These are phyloP conservation scores for Juglanconis juglandina DNA, from an alignment of 2,329 filamentous ascomycete genomes.

Conservation along the genomic window DNA sequence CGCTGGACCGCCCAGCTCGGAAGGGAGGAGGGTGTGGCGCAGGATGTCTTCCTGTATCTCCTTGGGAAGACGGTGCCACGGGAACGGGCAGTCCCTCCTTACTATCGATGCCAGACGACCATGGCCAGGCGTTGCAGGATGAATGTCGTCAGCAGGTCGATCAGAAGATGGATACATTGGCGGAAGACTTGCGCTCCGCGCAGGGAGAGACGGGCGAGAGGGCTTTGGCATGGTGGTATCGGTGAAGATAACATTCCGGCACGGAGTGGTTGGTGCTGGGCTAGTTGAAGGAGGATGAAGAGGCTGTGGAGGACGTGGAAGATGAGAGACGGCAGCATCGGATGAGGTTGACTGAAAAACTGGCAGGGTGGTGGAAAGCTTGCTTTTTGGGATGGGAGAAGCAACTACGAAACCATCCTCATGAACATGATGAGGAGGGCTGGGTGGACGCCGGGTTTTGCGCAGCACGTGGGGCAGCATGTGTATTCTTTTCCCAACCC, in stretches of 20 bases:
- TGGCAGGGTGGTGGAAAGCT: neutral
- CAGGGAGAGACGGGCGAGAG: neutral
- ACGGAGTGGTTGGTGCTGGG: too few species aligned
- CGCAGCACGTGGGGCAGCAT: too few species aligned
- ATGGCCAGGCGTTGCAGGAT: neutral
- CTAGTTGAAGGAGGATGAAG: neutral
- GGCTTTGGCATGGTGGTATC: neutral
- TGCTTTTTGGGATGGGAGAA: neutral
- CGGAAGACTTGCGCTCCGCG: neutral
- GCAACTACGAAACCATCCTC: neutral
- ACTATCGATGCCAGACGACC: neutral
- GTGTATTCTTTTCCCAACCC: too few species aligned
- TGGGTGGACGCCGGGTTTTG: too few species aligned
- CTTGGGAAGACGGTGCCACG: slow-evolving; percentile 1
- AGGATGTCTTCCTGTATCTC: slow-evolving; percentile 6
- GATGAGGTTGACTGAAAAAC: neutral
- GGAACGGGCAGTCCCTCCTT: neutral
- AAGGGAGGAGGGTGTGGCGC: neutral
- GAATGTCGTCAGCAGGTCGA: neutral
- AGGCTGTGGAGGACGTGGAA: neutral
- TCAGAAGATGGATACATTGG: neutral
- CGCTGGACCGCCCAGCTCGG: neutral
- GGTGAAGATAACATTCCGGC: neutral
- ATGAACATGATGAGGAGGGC: neutral
- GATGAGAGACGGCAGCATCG: neutral